Base-by-base conservation (phyloP, 2,329 filamentous ascomycete genomes). In the Penicillium sumatraense region DNA sequence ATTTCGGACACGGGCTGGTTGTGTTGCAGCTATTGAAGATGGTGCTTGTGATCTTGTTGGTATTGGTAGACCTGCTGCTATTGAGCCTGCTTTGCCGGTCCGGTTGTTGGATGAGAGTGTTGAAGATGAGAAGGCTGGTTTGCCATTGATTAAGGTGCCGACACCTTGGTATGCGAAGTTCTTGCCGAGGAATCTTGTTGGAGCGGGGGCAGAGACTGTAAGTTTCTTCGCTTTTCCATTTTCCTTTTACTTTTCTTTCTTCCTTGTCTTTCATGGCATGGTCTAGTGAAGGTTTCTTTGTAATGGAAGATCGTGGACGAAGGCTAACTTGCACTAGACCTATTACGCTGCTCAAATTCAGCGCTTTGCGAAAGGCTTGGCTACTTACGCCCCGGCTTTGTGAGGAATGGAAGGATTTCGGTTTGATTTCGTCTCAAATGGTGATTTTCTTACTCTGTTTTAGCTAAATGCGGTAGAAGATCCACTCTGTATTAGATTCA, bases 1-100 rank as follows among this genome's bases (percentile, higher is more conserved):
- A 0, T 87, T 89, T 68, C 79, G 85, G 1, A 82, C 79, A 0
- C 72, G 80, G 2, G 66, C 68, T 0, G 82, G 78, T 2, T 83
- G 83, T 72, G 77, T 80, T 21, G 72, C 75, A 6, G 81, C 81
- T 10, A 64, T 84, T 5, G 54, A 71, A 5, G 74, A 74, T 10
- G 75, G 77, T 0, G 77, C 74, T 2, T 83, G 80, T 58, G 77
- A 84, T 55, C 58, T 83, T 63, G 72, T 83, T 18, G 81, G 81
- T 0, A 70, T 83, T 20, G 80, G 72, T 0, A 68, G 81, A 27
- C 77, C 80, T 0, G 77, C 78, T 0, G 75, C 77, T 11, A 59
- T 82, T 8, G 66, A 80, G 26, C 76, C 81, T 0, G 68, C 69
- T 8, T 67, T 82, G 6, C 75, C 79, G 9, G 68, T 63, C 11